phyloP scores from a whole-genome alignment of 2,329 filamentous ascomycete genomes.

The Neoarthrinium moseri region DNA sequence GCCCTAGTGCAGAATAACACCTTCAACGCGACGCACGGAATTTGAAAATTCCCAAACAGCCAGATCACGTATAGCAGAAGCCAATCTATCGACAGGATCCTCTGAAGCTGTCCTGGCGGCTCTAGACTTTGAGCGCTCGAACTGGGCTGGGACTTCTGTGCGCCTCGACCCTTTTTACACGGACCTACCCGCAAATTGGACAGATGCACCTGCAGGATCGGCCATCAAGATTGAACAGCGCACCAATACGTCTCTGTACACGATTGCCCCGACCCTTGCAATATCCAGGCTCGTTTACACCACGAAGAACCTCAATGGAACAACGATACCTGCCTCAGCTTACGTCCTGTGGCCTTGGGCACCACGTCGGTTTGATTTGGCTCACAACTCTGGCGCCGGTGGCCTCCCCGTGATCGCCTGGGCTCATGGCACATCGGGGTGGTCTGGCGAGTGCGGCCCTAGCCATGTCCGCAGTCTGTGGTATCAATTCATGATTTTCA shows the following conservation, averaged over 20 bases:
- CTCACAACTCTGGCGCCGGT: neutral
- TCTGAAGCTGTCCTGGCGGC: neutral
- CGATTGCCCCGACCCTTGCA: slow-evolving; percentile 4
- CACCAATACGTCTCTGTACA: slow-evolving; percentile 10
- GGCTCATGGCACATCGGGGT: slow-evolving; percentile 10
- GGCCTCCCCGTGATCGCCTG: slow-evolving; percentile 9
- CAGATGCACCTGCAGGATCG: neutral
- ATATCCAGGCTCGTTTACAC: slow-evolving; percentile 11
- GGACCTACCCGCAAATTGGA: neutral
- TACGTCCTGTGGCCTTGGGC: slow-evolving; percentile 11
- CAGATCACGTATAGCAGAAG: too few species aligned
- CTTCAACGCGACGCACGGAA: too few species aligned
- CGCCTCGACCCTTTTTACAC: slow-evolving; percentile 1
- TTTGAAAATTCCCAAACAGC: too few species aligned
- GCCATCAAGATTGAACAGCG: slow-evolving; percentile 1
- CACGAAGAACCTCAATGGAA: slow-evolving; percentile 9
- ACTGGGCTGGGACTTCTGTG: slow-evolving; percentile 1
- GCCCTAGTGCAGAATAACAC: too few species aligned
- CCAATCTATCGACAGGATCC: neutral
- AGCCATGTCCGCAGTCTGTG: slow-evolving; percentile 1
- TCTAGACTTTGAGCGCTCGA: slow-evolving; percentile 3
- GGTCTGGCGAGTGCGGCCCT: slow-evolving; percentile 7
- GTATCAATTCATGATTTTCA: slow-evolving; percentile 1
- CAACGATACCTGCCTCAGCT: slow-evolving; percentile 10
- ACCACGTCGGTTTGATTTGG: slow-evolving; percentile 6